These are phyloP conservation scores for Neurospora sp. DNA, from an alignment of 2,329 filamentous ascomycete genomes.

Conservation along the genomic window DNA sequence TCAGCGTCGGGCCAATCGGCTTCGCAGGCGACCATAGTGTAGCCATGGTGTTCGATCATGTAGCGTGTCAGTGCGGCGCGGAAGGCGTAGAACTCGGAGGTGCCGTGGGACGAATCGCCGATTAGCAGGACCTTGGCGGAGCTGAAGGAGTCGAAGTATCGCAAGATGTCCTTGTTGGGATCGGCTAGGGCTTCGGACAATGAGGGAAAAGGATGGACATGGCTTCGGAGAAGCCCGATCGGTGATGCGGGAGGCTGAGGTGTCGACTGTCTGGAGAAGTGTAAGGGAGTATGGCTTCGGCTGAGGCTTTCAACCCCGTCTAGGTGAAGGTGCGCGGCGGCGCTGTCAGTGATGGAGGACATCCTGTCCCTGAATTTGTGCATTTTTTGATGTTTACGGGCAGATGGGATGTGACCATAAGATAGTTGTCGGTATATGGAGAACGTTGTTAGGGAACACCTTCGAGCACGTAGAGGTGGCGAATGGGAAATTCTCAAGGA, in stretches of 20 bases:
- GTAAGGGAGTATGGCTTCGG: neutral
- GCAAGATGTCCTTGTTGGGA: neutral
- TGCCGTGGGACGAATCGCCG: constrained; percentile 32
- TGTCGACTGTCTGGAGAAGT: constrained; percentile 7
- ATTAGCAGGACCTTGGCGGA: constrained; percentile 17
- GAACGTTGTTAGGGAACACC: neutral
- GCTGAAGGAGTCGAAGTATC: constrained; percentile 2
- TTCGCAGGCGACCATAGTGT: constrained; percentile 40
- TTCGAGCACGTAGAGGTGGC: neutral
- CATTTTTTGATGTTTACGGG: neutral
- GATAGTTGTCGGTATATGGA: neutral
- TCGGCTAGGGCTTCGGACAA: neutral
- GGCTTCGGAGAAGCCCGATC: neutral
- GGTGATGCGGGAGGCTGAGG: constrained; percentile 6
- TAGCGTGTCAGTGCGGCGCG: constrained; percentile 41
- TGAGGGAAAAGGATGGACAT: constrained; percentile 2
- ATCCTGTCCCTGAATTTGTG: neutral
- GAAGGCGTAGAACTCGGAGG: constrained; percentile 43
- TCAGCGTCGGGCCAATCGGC: constrained; percentile 45
- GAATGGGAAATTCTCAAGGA: neutral
- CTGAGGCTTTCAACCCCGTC: neutral
- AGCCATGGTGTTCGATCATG: constrained; percentile 38
- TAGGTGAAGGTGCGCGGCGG: neutral
- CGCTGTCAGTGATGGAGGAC: neutral
- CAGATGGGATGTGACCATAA: neutral